These are phyloP conservation scores for Schizothecium vesticola DNA, from an alignment of 495 filamentous ascomycete species.

Conservation along the genomic window DNA sequence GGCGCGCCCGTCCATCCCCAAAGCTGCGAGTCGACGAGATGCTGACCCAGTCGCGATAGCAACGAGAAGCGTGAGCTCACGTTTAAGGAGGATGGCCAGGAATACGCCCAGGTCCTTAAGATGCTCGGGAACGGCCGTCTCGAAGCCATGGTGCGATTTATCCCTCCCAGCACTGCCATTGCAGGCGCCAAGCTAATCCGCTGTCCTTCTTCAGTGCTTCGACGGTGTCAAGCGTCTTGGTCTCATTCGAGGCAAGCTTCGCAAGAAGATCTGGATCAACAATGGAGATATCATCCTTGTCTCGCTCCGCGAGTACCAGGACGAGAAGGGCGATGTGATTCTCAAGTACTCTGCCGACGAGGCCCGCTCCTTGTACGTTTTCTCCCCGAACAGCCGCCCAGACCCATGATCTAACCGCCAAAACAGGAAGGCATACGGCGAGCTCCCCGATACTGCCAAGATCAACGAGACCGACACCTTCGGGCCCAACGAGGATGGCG, in stretches of 20 bases:
- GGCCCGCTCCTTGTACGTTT: conserved; percentile 66
- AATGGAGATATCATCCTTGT: conserved; percentile 98
- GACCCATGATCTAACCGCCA: neutral
- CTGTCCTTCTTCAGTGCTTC: conserved; percentile 64
- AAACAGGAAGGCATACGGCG: conserved; percentile 77
- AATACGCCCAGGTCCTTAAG: conserved; percentile 97
- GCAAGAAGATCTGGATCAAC: conserved; percentile 99
- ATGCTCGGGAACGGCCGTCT: conserved; percentile 98
- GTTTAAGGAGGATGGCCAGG: conserved; percentile 99
- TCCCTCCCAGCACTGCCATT: neutral
- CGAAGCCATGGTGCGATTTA: conserved; percentile 54
- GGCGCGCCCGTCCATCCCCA: neutral
- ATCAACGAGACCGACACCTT: conserved; percentile 99
- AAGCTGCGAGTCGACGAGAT: neutral
- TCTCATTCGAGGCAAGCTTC: conserved; percentile 88
- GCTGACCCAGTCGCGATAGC: conserved; percentile 40
- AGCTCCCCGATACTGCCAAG: conserved; percentile 95
- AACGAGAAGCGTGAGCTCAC: conserved; percentile 97
- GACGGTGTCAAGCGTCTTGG: conserved; percentile 84
- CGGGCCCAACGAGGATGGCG: conserved; percentile 63
- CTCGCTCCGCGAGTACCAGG: conserved; percentile 95
- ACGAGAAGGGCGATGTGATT: conserved; percentile 98
- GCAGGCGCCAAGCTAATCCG: neutral
- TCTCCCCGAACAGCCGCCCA: neutral
- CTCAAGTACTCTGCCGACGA: conserved; percentile 98